Percentiles rank a stretch among this genome's conserved stretches.
phyloP scores from a whole-genome alignment of 2,329 filamentous ascomycete genomes.

The Thelonectria olida region DNA sequence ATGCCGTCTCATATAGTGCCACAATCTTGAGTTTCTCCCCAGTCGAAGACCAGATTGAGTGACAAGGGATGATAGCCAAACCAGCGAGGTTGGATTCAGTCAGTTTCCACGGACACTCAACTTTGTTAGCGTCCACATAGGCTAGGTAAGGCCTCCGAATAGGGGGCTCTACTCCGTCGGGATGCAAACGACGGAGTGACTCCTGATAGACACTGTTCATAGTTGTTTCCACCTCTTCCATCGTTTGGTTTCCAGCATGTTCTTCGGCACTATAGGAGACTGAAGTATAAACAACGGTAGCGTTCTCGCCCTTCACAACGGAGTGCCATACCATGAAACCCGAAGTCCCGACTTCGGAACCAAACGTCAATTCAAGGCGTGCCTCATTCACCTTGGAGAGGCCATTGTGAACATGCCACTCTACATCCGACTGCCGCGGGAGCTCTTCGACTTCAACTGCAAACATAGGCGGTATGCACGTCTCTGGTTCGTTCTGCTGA shows the following conservation, averaged over 20 bases:
- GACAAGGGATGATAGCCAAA: slow-evolving; percentile 46
- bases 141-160: slow-evolving; percentile 41
- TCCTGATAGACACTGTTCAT: slow-evolving; percentile 33
- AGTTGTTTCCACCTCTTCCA: slow-evolving; percentile 23
- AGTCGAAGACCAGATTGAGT: slow-evolving; percentile 46
- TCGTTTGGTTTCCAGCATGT: background rate
- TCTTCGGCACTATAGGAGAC: slow-evolving; percentile 30
- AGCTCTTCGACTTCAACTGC: slow-evolving; percentile 79
- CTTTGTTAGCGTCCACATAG: slow-evolving; percentile 42
- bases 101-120: slow-evolving; percentile 28
- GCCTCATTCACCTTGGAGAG: slow-evolving; percentile 49
- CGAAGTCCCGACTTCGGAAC: slow-evolving; percentile 21
- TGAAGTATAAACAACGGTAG: slow-evolving; percentile 43
- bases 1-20: slow-evolving; percentile 43
- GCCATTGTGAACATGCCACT: slow-evolving; percentile 82
- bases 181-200: slow-evolving; percentile 34
- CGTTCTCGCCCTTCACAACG: slow-evolving; percentile 32
- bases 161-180: slow-evolving; percentile 11
- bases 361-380: slow-evolving; percentile 37
- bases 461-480: slow-evolving; percentile 71
- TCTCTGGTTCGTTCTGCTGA: slow-evolving; percentile 47
- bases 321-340: slow-evolving; percentile 45
- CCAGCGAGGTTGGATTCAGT: background rate
- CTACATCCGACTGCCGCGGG: slow-evolving; percentile 77
- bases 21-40: slow-evolving; percentile 46